phyloP scores from a whole-genome alignment of 1,139 yeast genomes.

The Yueomyces sp. region DNA sequence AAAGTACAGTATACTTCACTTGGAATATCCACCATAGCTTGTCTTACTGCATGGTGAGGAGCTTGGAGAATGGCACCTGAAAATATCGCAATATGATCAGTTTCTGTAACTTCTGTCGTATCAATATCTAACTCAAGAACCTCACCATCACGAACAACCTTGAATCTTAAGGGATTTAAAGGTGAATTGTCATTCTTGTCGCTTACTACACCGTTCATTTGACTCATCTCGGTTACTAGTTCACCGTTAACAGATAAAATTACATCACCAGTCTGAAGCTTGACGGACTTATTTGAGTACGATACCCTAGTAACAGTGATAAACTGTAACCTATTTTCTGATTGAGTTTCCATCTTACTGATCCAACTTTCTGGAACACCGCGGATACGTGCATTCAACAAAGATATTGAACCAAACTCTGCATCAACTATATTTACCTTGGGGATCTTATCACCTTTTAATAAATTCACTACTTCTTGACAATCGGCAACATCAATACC shows the following conservation, averaged over 20 bases:
- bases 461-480: conserved; percentile 39
- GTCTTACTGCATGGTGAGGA: conserved; percentile 64
- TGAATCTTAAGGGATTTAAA: conserved; percentile 36
- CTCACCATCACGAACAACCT: conserved; percentile 50
- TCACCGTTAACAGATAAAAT: conserved; percentile 56
- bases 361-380: conserved; percentile 86
- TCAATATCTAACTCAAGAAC: conserved; percentile 48
- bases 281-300: conserved; percentile 31
- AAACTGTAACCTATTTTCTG: conserved; percentile 57
- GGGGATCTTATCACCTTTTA: conserved; percentile 43
- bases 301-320: conserved; percentile 62
- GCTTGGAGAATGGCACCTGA: conserved; percentile 62
- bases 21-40: conserved; percentile 67
- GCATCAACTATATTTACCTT: conserved; percentile 60
- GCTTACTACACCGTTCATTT: conserved; percentile 43
- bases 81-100: conserved; percentile 64
- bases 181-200: conserved; percentile 15
- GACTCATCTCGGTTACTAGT: conserved; percentile 54
- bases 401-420: conserved; percentile 57
- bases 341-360: conserved; percentile 43
- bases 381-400: conserved; percentile 68
- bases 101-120: conserved; percentile 43
- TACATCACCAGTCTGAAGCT: conserved; percentile 54
- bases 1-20: conserved; percentile 69
- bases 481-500: conserved; percentile 71